Base-by-base conservation (phyloP, 345 rosid genomes). In the Erysimum cheiranthoides region DNA sequence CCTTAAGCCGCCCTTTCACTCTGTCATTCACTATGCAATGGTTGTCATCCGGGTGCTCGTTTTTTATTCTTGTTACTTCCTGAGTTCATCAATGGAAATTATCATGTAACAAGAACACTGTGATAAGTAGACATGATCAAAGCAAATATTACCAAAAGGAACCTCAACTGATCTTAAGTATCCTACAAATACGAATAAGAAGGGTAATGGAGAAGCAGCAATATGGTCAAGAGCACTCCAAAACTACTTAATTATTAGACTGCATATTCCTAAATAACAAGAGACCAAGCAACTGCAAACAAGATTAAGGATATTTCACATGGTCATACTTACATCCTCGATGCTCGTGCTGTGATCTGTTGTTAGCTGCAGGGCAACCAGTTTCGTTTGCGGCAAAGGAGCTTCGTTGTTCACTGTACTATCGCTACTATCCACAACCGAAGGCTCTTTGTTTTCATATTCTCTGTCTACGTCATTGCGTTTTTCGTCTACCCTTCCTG, bases 271-370 rank as follows among this genome's bases (percentile, higher is more conserved):
- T 28, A 39, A 9, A 42, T 40, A 17, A 9, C 47, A 25, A 60
- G 58, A 60, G 27, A 57, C 36, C 27, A 31, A 25, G 50, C 8
- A 36, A 59, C n/a, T 70, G 46, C 54, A 6, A 21, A 30, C 27
- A 36, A 50, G 13, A 25, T 9, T 34, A 54, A 43, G 14, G 28
- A 32, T 12, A n/a, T 42, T 64, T 31, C 14, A 60, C 11, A 13
- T 45, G 46, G 46, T 66, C 21, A 66, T 42, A 83, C 90, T 85
- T 89, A 94, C 98, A 79, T 94, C 98, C 78, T 92, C 93, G 68
- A 94, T 85, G 88, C 91, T 89, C 39, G 97, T 94, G 78, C 98
- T 92, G 83, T 94, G 98, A 80, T 94, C 98, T 39, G 89, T 90
- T 8, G 98, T 89, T 43, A 94, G 85, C 86, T 94, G 97, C 89